Evolutionary conservation across 371 early-diverging fungal species (phyloP).

Genomic region (Rhizopus stolonifer): DNA sequence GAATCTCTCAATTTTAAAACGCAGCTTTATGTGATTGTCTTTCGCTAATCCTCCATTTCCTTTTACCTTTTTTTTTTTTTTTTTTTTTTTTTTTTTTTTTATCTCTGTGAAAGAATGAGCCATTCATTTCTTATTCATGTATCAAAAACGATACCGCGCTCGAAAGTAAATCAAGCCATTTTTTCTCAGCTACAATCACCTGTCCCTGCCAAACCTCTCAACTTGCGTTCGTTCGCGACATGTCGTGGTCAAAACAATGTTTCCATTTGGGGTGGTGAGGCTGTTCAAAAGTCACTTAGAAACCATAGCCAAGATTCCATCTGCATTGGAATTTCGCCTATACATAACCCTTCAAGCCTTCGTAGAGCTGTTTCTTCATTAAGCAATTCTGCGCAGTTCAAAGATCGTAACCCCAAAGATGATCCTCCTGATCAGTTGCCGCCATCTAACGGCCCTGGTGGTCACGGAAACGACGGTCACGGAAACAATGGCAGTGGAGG

Average conservation of each 20-base stretch:
- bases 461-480: conserved; percentile 26
- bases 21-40: neutral
- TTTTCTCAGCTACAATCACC: conserved; percentile 36
- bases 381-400: conserved; percentile 17
- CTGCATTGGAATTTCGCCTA: conserved; percentile 37
- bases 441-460: conserved; percentile 21
- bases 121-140: conserved; percentile 48
- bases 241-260: conserved; percentile 25
- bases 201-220: conserved; percentile 15
- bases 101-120: conserved; percentile 19
- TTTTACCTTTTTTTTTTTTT: neutral
- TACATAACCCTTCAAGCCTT: conserved; percentile 30
- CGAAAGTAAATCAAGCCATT: conserved; percentile 39
- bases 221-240: conserved; percentile 31
- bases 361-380: conserved; percentile 27
- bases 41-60: neutral
- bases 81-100: neutral
- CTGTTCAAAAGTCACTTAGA: conserved; percentile 24
- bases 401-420: conserved; percentile 38
- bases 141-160: conserved; percentile 51
- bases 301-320: conserved; percentile 23
- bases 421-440: conserved; percentile 27
- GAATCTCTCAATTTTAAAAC: neutral
- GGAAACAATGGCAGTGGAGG: conserved; percentile 21
- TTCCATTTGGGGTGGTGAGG: conserved; percentile 43